Evolutionary conservation across 2,329 filamentous ascomycete genomes (phyloP).

Genomic region (Chaetomiaceae sp.): DNA sequence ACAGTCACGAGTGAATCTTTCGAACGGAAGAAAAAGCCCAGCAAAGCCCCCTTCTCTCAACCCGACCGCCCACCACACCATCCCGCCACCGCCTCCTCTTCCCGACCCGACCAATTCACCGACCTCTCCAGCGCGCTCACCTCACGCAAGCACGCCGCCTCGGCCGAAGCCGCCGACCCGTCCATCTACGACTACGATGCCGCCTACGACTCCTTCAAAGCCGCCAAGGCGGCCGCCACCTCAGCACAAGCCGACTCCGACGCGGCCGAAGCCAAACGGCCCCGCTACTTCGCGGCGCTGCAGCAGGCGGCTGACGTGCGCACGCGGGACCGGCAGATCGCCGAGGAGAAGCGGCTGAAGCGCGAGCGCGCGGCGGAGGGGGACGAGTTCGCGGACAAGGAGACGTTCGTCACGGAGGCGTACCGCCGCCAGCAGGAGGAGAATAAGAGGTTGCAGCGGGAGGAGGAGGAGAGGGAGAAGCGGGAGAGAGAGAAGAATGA

Average conservation of each 20-base stretch:
- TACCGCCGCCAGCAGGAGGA: conserved; percentile 79
- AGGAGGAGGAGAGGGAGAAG: conserved; percentile 62
- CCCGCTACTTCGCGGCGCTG: conserved; percentile 73
- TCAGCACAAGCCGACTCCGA: conserved; percentile 64
- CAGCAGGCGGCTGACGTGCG: conserved; percentile 67
- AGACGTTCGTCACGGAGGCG: conserved; percentile 78
- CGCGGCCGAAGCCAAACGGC: conserved; percentile 39
- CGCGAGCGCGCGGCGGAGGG: conserved; percentile 73
- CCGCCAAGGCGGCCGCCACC: conserved; percentile 49
- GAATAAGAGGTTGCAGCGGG: conserved; percentile 61
- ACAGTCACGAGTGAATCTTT: conserved; percentile 11
- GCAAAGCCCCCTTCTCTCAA: conserved; percentile 24
- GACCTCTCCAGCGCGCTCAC: conserved; percentile 62
- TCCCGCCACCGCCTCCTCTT: conserved; percentile 21
- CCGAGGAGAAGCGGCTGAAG: conserved; percentile 73
- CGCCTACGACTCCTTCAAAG: conserved; percentile 71
- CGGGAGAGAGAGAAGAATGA: conserved; percentile 58
- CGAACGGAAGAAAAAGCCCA: conserved; percentile 19
- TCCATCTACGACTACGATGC: conserved; percentile 82
- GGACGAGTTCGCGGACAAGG: conserved; percentile 74
- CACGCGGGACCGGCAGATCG: conserved; percentile 70
- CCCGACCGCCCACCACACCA: conserved; percentile 19
- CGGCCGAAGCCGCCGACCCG: conserved; percentile 61
- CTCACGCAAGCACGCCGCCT: conserved; percentile 57
- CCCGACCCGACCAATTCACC: conserved; percentile 45